Evolutionary conservation across 1,284 basidiomycete species (phyloP), one percentile per base, ranked within the genome.

Genomic region (Microbotryum silenes-acaulis): DNA sequence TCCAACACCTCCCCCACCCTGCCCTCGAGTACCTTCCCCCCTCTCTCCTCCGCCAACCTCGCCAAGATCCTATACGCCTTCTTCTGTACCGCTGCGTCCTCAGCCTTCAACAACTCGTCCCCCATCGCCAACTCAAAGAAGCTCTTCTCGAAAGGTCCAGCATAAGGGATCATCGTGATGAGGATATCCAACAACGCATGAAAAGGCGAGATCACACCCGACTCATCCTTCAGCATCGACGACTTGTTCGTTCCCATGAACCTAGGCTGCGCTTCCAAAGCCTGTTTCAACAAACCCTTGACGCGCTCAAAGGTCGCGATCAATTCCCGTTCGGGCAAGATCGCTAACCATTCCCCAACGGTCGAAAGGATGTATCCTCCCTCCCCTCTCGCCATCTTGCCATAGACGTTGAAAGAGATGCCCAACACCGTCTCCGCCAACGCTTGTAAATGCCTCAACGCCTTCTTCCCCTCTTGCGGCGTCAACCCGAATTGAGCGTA

Each of bases 401-500:
- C 83, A 75, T 97, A 97, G n/a, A 99, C 86, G 74, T 99, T 97
- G 80, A 97, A 94, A 51, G 97, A 80, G 5, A 97, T 90, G 0
- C 91, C 87, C 29, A 97, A 82, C 85, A 96, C 93, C 72, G 90
- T 94, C 73, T 91, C 88, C 0, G 85, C 86, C 71, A 97, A 86
- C 0, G 80, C 80, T 54, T 83, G 84, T 61, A 98, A 79, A 74
- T 89, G 87, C 2, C 75, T 79, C 27, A 97, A 71, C 71, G 93
- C 93, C 54, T 78, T 79, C 45, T 77, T 74, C 2, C 89, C 91
- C 64, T 83, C 82, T 42, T 80, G 79, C 33, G 80, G 81, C 61
- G 79, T 78, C 29, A 82, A 70, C 23, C 80, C 81, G 56, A 82
- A 83, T 48, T 78, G 77, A 58, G 78, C 76, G 46, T 72, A 70